A percentile compares a stretch with the other conserved stretches of the same genome.
These are phyloP conservation scores for Wickerhamiella shivajii DNA, from an alignment of 805 yeast genomes.

Conservation along the genomic window DNA sequence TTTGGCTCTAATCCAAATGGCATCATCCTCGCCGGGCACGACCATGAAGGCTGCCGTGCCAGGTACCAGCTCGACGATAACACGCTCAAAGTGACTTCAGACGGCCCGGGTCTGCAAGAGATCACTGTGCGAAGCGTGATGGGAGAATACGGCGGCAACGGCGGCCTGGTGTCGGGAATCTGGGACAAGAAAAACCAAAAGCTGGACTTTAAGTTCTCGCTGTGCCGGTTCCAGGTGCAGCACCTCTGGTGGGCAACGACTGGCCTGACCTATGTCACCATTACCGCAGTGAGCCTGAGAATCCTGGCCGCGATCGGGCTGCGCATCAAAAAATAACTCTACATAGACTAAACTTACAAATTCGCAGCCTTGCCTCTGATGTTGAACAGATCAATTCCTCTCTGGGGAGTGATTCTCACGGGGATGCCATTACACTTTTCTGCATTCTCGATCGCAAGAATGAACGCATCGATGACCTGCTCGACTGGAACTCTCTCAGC, in stretches of 20 bases:
- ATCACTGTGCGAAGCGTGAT: slow-evolving; percentile 82
- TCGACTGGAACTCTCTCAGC: slow-evolving; percentile 7
- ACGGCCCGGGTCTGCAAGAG: slow-evolving; percentile 41
- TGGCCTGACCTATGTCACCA: slow-evolving; percentile 29
- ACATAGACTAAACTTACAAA: not conserved
- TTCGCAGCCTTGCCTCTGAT: slow-evolving; percentile 3
- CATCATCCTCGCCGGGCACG: slow-evolving; percentile 83
- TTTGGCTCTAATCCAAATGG: slow-evolving; percentile 54
- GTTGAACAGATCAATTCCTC: slow-evolving; percentile 8
- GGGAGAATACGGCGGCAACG: slow-evolving; percentile 90
- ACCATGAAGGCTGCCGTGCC: slow-evolving; percentile 84
- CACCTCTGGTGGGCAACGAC: slow-evolving; percentile 94
- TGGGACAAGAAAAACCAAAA: slow-evolving; percentile 29
- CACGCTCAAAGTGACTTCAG: not conserved
- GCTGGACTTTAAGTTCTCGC: slow-evolving; percentile 56
- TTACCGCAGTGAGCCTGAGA: not conserved
- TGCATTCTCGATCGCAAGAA: slow-evolving; percentile 2
- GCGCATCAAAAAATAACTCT: not conserved
- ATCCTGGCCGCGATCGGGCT: no score
- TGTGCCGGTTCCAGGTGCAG: slow-evolving; percentile 75
- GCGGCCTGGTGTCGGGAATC: slow-evolving; percentile 71
- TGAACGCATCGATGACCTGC: slow-evolving; percentile 7
- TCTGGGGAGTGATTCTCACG: slow-evolving; percentile 1
- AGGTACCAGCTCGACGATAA: slow-evolving; percentile 30
- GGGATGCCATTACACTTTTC: slow-evolving; percentile 3